Base-by-base conservation (phyloP, 768 basidiomycete species). In the Boletus sensibilis region DNA sequence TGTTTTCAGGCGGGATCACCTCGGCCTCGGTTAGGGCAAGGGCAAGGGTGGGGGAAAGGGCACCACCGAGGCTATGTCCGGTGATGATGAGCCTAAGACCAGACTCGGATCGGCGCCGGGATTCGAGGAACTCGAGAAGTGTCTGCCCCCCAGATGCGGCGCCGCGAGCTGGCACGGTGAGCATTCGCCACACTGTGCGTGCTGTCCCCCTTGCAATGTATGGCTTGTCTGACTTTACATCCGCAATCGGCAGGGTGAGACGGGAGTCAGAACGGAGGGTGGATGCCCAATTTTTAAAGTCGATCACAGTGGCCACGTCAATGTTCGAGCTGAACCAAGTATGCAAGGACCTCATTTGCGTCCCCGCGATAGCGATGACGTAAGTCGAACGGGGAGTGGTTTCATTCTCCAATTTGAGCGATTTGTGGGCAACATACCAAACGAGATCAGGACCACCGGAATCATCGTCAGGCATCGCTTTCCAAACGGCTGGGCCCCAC, bases 401-500 rank as follows among this genome's bases (percentile, higher is more conserved):
- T 20, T 40, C 39, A 20, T 29, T n/a, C 9, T 21, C 50, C 33
- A 29, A 7, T 29, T 61, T 52, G 25, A 53, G 34, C 29, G 53
- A 25, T 56, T 44, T 29, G 29, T 48, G 25, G 16, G 59, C 61
- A 18, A 62, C 33, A 49, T 46, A 62, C 55, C 61, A 60, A 25
- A 48, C 35, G 20, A 53, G 48, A 10, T 58, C 56, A 8, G 56
- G 59, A 8, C 56, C 56, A 18, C 47, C 50, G 3, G 38, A 29
- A 31, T 39, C 29, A 11, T 50, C 50, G 3, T 31, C n/a, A 3
- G 27, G 39, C 38, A 16, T 16, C 12, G 18, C 13, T 40, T 62
- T 62, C 43, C 43, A 60, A 1, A 57, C 21, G 29, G 51, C 52
- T 18, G 59, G 61, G 14, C 61, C 59, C 61, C 61, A 61, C 7